A percentile compares a stretch with the other conserved stretches of the same genome.
These are phyloP conservation scores for Yamadazyma paraphyllophila DNA, from an alignment of 805 yeast genomes.

Conservation along the genomic window DNA sequence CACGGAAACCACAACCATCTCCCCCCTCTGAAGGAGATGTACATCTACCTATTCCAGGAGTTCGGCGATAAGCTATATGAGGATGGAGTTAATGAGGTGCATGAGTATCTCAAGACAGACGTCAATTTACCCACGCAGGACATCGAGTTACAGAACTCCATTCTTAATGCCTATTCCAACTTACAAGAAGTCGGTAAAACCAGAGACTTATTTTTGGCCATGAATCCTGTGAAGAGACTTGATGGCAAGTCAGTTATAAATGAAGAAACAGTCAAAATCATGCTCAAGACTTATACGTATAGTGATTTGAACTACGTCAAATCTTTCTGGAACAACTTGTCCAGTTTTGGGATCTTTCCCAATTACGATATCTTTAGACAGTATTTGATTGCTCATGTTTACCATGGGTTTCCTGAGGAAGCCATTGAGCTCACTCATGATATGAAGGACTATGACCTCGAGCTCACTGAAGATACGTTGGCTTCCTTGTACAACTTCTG, in stretches of 20 bases:
- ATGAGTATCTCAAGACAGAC: conserved; percentile 64
- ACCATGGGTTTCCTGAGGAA: conserved; percentile 55
- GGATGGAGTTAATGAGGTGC: conserved; percentile 65
- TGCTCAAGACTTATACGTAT: conserved; percentile 61
- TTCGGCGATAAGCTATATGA: conserved; percentile 60
- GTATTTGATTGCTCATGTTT: conserved; percentile 67
- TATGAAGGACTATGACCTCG: conserved; percentile 47
- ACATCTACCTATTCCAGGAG: conserved; percentile 54
- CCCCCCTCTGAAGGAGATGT: conserved; percentile 50
- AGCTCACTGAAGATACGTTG: conserved; percentile 44
- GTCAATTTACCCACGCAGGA: conserved; percentile 48
- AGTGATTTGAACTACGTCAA: conserved; percentile 55
- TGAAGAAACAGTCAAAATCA: conserved; percentile 61
- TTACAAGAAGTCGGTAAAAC: conserved; percentile 56
- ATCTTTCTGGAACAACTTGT: conserved; percentile 59
- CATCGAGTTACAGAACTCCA: conserved; percentile 55
- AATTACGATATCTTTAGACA: conserved; percentile 53
- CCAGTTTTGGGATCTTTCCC: conserved; percentile 52
- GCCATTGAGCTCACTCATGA: conserved; percentile 53
- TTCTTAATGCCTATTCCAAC: conserved; percentile 63
- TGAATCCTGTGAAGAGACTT: conserved; percentile 43
- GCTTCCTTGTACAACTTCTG: conserved; percentile 48
- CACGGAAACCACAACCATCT: conserved; percentile 34
- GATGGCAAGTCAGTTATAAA: conserved; percentile 35
- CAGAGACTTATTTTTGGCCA: conserved; percentile 57